Evolutionary conservation across 2,329 filamentous ascomycete species (phyloP), one percentile per base, ranked within the genome.

Genomic region (Fusarium palustre): DNA sequence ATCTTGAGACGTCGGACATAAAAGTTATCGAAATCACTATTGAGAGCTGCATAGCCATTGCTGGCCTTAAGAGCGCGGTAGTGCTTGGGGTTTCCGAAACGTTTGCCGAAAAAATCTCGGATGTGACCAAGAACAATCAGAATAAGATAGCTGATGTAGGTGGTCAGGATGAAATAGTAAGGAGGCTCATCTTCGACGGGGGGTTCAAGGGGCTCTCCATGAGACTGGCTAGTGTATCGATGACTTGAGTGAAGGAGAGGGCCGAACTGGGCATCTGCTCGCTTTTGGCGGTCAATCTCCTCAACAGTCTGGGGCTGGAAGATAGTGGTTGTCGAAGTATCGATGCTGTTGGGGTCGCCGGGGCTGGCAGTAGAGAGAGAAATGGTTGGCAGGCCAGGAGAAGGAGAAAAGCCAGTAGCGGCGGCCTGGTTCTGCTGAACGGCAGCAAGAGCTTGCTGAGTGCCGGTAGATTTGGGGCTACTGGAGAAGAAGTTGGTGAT

Each of bases 21-120:
- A 80, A 99, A 99, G 81, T 95, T 98, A 84, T 99, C 96, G 77
- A 99, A 99, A 80, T 99, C 96, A 75, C 94, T 97, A 81, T 97
- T 98, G 70, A 99, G 86, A 3, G 96, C 94, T 13, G 95, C 96
- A 77, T 97, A 98, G 67, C 96, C 96, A 78, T 97, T 93, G 70
- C 89, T 87, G 38, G 91, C 87, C 77, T 92, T 92, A 75, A 98
- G 84, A 74, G 96, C 91, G 76, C 89, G 90, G 81, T 98, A 98
- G 61, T 86, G 79, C 76, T 93, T 91, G 77, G 92, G 89, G 79
- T 94, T 89, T 77, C 91, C 91, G 82, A 99, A 97, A 66, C 92
- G 89, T 85, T 98, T 97, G 79, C 96, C 95, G 78, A 99, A 98
- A 82, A 97, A 98, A 79, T 99, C 96, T 78, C 95, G 90, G 64